phyloP scores from a whole-genome alignment of 129 eudicot species.

The Lactuca saligna region DNA sequence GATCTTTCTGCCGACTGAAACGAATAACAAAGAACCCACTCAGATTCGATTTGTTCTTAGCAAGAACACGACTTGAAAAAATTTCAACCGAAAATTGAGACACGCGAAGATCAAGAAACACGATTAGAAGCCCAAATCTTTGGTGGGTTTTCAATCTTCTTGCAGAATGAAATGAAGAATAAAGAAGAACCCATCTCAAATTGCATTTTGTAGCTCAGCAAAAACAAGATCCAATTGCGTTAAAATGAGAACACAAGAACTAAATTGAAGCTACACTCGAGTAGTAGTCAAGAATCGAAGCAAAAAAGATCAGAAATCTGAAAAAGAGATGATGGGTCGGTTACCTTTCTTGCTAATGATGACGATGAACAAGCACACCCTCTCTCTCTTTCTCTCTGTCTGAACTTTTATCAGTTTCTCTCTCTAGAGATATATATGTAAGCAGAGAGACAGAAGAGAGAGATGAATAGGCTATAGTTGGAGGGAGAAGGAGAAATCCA shows the following conservation, averaged over 20 bases:
- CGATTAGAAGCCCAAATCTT: slow-evolving; percentile 1
- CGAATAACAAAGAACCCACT: slow-evolving; percentile 22
- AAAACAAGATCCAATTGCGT: slow-evolving; percentile 42
- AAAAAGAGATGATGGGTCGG: slow-evolving; percentile 24
- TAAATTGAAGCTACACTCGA: slow-evolving; percentile 25
- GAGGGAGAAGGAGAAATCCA: slow-evolving; percentile 81
- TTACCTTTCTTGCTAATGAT: slow-evolving; percentile 58
- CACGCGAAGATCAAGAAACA: slow-evolving; percentile 18
- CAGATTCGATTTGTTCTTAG: slow-evolving; percentile 14
- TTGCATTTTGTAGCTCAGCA: slow-evolving; percentile 17
- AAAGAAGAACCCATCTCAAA: slow-evolving; percentile 19
- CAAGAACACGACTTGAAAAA: neutral
- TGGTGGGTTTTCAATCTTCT: neutral
- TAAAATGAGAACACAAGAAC: slow-evolving; percentile 15
- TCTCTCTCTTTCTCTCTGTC: slow-evolving; percentile 35
- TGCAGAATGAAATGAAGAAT: slow-evolving; percentile 8
- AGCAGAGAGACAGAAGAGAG: slow-evolving; percentile 8
- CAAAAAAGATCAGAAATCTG: slow-evolving; percentile 12
- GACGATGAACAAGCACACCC: slow-evolving; percentile 47
- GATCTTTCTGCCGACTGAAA: slow-evolving; percentile 14
- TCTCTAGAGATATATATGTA: slow-evolving; percentile 24
- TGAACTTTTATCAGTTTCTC: slow-evolving; percentile 24
- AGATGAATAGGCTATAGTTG: slow-evolving; percentile 39
- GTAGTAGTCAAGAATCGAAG: slow-evolving; percentile 27
- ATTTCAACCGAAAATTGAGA: neutral